Percentiles rank a stretch among this genome's conserved stretches.
Conservation (phyloP, 2,329 filamentous ascomycete species). For the Fusarium anthophilum region DNA sequence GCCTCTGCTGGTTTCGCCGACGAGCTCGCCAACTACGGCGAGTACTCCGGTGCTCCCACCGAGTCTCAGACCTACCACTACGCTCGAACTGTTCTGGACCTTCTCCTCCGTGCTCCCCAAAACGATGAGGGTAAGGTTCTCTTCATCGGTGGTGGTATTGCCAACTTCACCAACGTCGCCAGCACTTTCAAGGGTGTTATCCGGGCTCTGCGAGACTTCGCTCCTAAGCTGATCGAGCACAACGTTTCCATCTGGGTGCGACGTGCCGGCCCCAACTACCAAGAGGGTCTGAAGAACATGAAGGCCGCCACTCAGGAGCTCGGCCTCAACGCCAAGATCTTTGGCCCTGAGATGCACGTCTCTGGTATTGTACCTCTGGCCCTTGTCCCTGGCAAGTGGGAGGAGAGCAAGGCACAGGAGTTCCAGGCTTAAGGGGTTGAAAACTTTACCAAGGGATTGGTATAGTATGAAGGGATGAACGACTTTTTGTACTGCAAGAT, state of each 20-base stretch:
- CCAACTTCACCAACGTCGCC: slow-evolving; percentile 99
- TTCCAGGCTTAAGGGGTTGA: slow-evolving; percentile 61
- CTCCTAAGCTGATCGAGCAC: slow-evolving; percentile 89
- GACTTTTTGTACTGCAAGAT: slow-evolving; percentile 49
- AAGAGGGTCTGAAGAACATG: slow-evolving; percentile 99
- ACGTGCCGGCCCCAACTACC: slow-evolving; percentile 92
- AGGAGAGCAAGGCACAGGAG: slow-evolving; percentile 68
- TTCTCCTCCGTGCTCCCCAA: slow-evolving; percentile 92
- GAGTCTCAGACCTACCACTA: slow-evolving; percentile 99
- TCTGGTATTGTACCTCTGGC: slow-evolving; percentile 96
- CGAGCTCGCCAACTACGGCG: slow-evolving; percentile 98
- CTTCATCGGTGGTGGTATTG: slow-evolving; percentile 99
- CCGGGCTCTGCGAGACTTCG: slow-evolving; percentile 89
- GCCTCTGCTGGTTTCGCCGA: slow-evolving; percentile 94
- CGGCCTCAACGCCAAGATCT: slow-evolving; percentile 75
- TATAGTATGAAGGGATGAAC: slow-evolving; percentile 36
- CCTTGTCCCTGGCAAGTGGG: slow-evolving; percentile 73
- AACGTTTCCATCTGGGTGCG: slow-evolving; percentile 98
- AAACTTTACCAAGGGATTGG: slow-evolving; percentile 8
- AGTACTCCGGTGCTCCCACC: slow-evolving; percentile 98
- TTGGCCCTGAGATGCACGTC: slow-evolving; percentile 89
- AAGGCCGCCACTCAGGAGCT: slow-evolving; percentile 95
- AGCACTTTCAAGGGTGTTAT: slow-evolving; percentile 99
- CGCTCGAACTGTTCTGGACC: slow-evolving; percentile 93
- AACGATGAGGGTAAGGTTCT: slow-evolving; percentile 94